phyloP scores from a whole-genome alignment of 2,329 filamentous ascomycete species.

The Fusarium brevicatenulatum region DNA sequence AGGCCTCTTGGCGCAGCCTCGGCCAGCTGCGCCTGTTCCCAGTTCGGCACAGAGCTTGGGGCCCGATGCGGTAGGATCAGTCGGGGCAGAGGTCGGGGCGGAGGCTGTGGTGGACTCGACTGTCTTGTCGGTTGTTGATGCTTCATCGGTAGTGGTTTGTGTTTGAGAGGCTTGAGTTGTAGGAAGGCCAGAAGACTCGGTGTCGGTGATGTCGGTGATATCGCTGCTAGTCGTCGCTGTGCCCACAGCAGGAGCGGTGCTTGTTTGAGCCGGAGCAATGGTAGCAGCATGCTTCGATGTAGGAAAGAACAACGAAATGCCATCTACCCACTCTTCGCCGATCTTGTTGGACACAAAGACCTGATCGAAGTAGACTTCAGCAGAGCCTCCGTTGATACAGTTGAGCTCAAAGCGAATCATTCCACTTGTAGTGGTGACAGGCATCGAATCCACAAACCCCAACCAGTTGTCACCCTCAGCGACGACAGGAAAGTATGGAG shows the following conservation, averaged over 20 bases:
- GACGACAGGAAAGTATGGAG: conserved; percentile 32
- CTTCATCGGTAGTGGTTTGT: background rate
- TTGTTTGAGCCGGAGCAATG: conserved; percentile 5
- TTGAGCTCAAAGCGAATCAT: conserved; percentile 34
- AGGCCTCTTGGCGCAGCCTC: conserved; percentile 29
- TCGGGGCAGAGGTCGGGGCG: background rate
- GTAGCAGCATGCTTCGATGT: conserved; percentile 16
- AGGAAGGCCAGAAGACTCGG: background rate
- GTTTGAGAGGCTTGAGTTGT: background rate
- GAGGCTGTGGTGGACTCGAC: background rate
- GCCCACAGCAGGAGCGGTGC: conserved; percentile 1
- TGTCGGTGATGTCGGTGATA: background rate
- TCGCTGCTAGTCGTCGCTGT: background rate
- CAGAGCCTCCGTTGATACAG: conserved; percentile 30
- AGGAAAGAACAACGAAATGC: conserved; percentile 32
- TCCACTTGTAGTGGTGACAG: conserved; percentile 28
- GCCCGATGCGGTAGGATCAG: background rate
- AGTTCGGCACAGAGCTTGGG: conserved; percentile 30
- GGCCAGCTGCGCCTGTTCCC: conserved; percentile 11
- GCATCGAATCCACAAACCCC: conserved; percentile 23
- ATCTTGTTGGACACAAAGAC: conserved; percentile 40
- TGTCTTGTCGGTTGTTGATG: background rate
- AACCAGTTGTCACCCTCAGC: conserved; percentile 5
- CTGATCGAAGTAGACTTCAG: conserved; percentile 37
- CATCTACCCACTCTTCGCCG: conserved; percentile 27